These are phyloP conservation scores for Fusarium penzigii DNA, from an alignment of 2,329 filamentous ascomycete species.

Conservation along the genomic window DNA sequence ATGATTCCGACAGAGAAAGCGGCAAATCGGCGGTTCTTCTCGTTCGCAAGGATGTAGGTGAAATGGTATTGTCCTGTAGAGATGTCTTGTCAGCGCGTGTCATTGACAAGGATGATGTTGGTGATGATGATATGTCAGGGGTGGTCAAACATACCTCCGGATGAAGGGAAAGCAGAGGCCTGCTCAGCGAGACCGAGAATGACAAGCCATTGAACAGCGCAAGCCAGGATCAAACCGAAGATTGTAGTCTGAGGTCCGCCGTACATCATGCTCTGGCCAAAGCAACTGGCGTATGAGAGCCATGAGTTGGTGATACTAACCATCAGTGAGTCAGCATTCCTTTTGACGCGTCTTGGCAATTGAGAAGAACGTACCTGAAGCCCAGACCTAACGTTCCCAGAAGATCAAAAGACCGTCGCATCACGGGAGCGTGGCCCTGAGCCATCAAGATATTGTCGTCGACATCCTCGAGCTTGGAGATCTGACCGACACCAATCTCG, in stretches of 20 bases:
- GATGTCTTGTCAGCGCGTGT: not conserved
- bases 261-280: slow-evolving; percentile 14
- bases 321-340: not conserved
- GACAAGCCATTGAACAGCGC: slow-evolving; percentile 19
- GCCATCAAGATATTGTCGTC: slow-evolving; percentile 18
- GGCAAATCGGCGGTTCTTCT: slow-evolving; percentile 15
- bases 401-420: slow-evolving; percentile 14
- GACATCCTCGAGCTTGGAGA: slow-evolving; percentile 1
- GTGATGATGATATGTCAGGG: not conserved
- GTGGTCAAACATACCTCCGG: slow-evolving; percentile 3
- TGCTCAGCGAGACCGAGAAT: slow-evolving; percentile 18
- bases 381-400: slow-evolving; percentile 15
- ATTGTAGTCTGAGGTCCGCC: slow-evolving; percentile 17
- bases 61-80: slow-evolving; percentile 21
- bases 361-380: slow-evolving; percentile 2
- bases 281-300: slow-evolving; percentile 17
- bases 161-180: slow-evolving; percentile 17
- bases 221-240: slow-evolving; percentile 18
- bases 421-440: slow-evolving; percentile 15
- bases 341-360: not conserved
- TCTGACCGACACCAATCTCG: not conserved
- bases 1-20: slow-evolving; percentile 14
- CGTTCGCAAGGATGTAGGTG: slow-evolving; percentile 13
- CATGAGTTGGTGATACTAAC: slow-evolving; percentile 20
- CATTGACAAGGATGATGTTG: not conserved